Evolutionary conservation across 2,329 filamentous ascomycete species (phyloP).

Genomic region (Paecilomyces dactylethromorphus): DNA sequence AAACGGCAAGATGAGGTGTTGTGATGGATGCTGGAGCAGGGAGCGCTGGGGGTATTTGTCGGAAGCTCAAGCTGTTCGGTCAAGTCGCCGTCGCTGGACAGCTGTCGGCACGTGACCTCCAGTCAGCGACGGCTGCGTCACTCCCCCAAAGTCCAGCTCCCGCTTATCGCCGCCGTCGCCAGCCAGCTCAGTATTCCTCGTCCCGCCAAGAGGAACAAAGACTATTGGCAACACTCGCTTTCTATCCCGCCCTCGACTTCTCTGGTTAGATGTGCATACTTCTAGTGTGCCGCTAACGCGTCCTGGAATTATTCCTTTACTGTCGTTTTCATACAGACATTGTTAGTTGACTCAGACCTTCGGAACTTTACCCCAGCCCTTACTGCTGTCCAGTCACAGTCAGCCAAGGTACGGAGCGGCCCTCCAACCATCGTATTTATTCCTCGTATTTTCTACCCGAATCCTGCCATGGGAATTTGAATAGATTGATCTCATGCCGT

Average conservation of each 20-base stretch:
- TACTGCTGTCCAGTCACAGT: background rate
- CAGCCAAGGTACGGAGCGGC: background rate
- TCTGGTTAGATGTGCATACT: background rate
- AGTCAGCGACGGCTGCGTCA: slow-evolving; percentile 2
- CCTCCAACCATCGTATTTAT: background rate
- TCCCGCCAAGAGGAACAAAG: background rate
- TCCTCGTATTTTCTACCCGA: background rate
- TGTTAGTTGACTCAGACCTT: background rate
- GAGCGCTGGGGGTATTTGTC: slow-evolving; percentile 15
- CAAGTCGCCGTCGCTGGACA: background rate
- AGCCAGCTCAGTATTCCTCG: background rate
- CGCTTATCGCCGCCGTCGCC: background rate
- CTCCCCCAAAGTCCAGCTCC: background rate
- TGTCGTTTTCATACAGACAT: background rate
- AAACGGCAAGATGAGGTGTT: background rate
- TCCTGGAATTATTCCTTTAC: background rate
- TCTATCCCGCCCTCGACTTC: background rate
- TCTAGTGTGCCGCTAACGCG: background rate
- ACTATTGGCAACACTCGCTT: background rate
- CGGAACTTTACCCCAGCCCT: background rate
- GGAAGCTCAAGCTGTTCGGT: background rate
- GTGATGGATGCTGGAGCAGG: slow-evolving; percentile 23
- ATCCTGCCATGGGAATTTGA: background rate
- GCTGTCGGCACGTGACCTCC: slow-evolving; percentile 1
- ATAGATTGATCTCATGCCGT: background rate